phyloP scores from a whole-genome alignment of 2,329 filamentous ascomycete genomes.

The Daldinia eschscholtzii region DNA sequence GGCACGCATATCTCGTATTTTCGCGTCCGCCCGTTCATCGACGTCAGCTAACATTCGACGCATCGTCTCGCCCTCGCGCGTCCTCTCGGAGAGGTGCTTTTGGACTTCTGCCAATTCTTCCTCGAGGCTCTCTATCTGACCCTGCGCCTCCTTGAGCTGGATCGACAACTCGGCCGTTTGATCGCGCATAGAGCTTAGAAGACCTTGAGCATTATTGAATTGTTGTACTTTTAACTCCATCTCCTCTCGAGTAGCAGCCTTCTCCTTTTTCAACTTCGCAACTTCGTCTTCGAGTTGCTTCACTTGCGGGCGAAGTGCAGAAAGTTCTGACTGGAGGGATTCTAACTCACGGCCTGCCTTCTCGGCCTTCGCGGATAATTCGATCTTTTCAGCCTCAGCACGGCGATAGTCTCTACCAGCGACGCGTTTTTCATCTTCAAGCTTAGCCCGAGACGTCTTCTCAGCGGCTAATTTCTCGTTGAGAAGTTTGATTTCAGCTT shows the following conservation, averaged over 20 bases:
- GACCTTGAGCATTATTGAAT: slow-evolving; percentile 84
- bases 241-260: slow-evolving; percentile 78
- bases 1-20: slow-evolving; percentile 88
- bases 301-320: slow-evolving; percentile 71
- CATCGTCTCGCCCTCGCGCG: slow-evolving; percentile 95
- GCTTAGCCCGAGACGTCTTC: slow-evolving; percentile 75
- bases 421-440: slow-evolving; percentile 83
- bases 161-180: slow-evolving; percentile 88
- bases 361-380: slow-evolving; percentile 79
- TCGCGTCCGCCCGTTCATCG: slow-evolving; percentile 82
- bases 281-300: slow-evolving; percentile 80
- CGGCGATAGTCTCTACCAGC: slow-evolving; percentile 82
- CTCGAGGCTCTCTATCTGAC: slow-evolving; percentile 85
- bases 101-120: slow-evolving; percentile 93
- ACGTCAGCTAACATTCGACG: slow-evolving; percentile 87
- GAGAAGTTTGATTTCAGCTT: slow-evolving; percentile 80
- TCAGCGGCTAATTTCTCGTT: slow-evolving; percentile 84
- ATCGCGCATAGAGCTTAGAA: slow-evolving; percentile 93
- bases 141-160: slow-evolving; percentile 90
- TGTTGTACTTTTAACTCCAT: slow-evolving; percentile 86
- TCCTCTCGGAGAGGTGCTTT: slow-evolving; percentile 85
- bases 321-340: slow-evolving; percentile 78
- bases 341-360: slow-evolving; percentile 77
- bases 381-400: slow-evolving; percentile 82
- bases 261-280: slow-evolving; percentile 75